Evolutionary conservation across 495 filamentous ascomycete species (phyloP), one percentile per base, ranked within the genome.

Genomic region (Apodospora peruviana): DNA sequence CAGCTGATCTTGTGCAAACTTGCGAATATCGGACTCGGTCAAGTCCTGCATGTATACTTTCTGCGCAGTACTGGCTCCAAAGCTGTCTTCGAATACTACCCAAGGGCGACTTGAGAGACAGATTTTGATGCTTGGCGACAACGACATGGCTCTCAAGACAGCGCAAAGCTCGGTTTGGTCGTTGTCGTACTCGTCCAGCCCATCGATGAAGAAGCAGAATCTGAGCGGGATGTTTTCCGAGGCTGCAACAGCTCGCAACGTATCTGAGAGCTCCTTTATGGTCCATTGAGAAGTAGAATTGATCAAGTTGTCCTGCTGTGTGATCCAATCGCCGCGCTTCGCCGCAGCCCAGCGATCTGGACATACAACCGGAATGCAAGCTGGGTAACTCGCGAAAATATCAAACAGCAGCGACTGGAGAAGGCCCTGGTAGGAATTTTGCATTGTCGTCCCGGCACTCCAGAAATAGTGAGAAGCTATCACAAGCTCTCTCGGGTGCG

Each of bases 151-250:
- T 18, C n/a, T 39, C 4, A 2, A 50, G 21, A 19, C n/a, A 5
- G 3, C 18, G 8, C 17, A 45, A 9, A 50, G 29, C 19, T 45
- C 22, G 20, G 22, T 25, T 18, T 7, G 23, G 21, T 34, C 20
- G 5, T 24, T 39, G n/a, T 44, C 27, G 27, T 62, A 39, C 32
- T 50, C 48, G 22, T 50, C 48, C 11, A 50, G 27, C 3, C 48
- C 48, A 21, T 50, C 48, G 29, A 50, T 29, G 34, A 50, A 50
- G 9, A 50, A 16, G 32, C 48, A 38, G 14, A 50, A 24, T 9
- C 18, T 18, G 14, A 36, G 14, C n/a, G n/a, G n/a, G n/a, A n/a
- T n/a, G n/a, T n/a, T 34, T 43, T n/a, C 3, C 2, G 1, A 14
- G 32, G 2, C 21, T 7, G 25, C 9, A 5, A 21, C 7, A 7